These are phyloP conservation scores for Fagus sylvatica DNA, from an alignment of 306 rosid species.

Conservation along the genomic window DNA sequence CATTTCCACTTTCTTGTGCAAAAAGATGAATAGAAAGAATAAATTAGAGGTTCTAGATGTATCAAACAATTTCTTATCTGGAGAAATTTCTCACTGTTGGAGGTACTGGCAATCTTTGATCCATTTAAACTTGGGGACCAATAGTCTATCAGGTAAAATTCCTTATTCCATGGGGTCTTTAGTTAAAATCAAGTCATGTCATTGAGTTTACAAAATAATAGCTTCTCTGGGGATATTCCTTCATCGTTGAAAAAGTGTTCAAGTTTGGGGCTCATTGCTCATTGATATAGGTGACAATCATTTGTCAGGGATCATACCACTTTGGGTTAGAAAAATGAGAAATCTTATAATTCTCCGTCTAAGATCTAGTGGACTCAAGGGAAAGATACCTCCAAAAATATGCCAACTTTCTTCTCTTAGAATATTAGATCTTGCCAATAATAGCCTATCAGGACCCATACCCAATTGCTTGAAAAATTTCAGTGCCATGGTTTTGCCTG, in stretches of 20 bases:
- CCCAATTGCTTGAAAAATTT: conserved; percentile 41
- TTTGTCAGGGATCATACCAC: conserved; percentile 17
- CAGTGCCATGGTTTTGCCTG: conserved; percentile 27
- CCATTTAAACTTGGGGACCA: conserved; percentile 36
- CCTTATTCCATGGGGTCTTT: conserved; percentile 23
- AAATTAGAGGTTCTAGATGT: neutral
- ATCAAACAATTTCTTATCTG: conserved; percentile 18
- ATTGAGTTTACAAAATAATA: conserved; percentile 22
- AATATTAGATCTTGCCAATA: conserved; percentile 12
- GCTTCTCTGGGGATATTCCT: conserved; percentile 20
- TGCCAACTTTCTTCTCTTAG: conserved; percentile 39
- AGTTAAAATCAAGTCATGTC: conserved; percentile 22
- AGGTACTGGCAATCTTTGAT: conserved; percentile 33
- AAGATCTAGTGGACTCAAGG: conserved; percentile 28
- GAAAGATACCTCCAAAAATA: conserved; percentile 13
- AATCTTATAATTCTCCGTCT: conserved; percentile 34
- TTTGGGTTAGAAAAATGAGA: conserved; percentile 5
- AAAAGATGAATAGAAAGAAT: too few species aligned
- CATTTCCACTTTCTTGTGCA: too few species aligned
- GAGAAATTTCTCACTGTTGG: conserved; percentile 34
- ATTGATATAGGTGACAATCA: conserved; percentile 37
- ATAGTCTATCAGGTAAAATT: conserved; percentile 32
- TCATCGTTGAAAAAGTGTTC: conserved; percentile 24
- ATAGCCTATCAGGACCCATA: conserved; percentile 28
- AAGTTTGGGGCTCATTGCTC: conserved; percentile 26